These are phyloP conservation scores for Hordeum vulgare DNA, from an alignment of 176 grass and related monocot genomes.

Conservation along the genomic window MorexV3_pseudomolecules_assembly NC_058522.1:492279693-492280192, in stretches of 20 bases:
- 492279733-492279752: background rate
- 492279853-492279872: conserved; percentile 46
- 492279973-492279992: conserved; percentile 54
- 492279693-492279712: background rate
- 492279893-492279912: conserved; percentile 41
- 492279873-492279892: conserved; percentile 39
- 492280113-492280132: conserved; percentile 51
- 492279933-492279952: conserved; percentile 50
- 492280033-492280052: conserved; percentile 75
- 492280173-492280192: conserved; percentile 39
- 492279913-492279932: conserved; percentile 53
- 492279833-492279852: conserved; percentile 44
- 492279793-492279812: background rate
- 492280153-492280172: conserved; percentile 40
- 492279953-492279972: conserved; percentile 56
- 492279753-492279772: too few species aligned
- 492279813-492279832: conserved; percentile 35
- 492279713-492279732: background rate
- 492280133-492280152: conserved; percentile 65
- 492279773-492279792: background rate
- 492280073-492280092: conserved; percentile 47
- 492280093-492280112: conserved; percentile 44
- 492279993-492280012: conserved; percentile 36
- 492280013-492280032: conserved; percentile 39
- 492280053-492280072: conserved; percentile 55